Evolutionary conservation across 1,139 yeast genomes (phyloP).

Genomic region (Sugiyamaella pinicola): DNA sequence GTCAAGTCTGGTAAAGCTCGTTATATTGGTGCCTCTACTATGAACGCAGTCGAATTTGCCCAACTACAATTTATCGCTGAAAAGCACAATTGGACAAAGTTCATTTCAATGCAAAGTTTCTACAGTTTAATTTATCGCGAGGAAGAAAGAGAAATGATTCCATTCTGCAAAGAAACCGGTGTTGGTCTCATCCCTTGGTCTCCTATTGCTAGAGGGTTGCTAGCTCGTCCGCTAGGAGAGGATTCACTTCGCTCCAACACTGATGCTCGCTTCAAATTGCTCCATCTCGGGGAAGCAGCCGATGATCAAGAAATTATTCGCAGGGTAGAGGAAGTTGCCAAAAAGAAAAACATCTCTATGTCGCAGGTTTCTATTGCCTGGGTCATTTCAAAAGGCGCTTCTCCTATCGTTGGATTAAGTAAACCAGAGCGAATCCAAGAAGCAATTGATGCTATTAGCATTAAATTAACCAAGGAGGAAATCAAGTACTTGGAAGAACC

Average conservation of each 20-base stretch:
- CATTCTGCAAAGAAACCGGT: conserved; percentile 50
- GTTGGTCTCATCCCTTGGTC: conserved; percentile 56
- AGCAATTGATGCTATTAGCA: conserved; percentile 49
- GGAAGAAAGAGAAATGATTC: conserved; percentile 60
- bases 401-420: conserved; percentile 59
- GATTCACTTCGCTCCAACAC: conserved; percentile 19
- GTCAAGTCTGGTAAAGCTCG: conserved; percentile 51
- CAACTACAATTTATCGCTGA: conserved; percentile 56
- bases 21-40: conserved; percentile 59
- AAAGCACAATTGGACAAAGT: conserved; percentile 53
- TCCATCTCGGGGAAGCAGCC: conserved; percentile 6
- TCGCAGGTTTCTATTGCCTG: conserved; percentile 58
- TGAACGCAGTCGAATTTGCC: conserved; percentile 48
- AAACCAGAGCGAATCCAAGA: conserved; percentile 56
- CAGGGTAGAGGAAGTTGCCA: conserved; percentile 56
- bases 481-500: conserved; percentile 53
- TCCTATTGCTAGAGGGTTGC: conserved; percentile 51
- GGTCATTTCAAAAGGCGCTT: conserved; percentile 53
- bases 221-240: conserved; percentile 45
- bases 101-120: conserved; percentile 59
- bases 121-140: conserved; percentile 58
- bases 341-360: conserved; percentile 51
- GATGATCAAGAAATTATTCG: conserved; percentile 46
- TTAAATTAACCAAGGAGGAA: conserved; percentile 52
- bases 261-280: conserved; percentile 16